phyloP scores from a whole-genome alignment of 257 asterid genomes.

The Solanum dulcamara region DNA sequence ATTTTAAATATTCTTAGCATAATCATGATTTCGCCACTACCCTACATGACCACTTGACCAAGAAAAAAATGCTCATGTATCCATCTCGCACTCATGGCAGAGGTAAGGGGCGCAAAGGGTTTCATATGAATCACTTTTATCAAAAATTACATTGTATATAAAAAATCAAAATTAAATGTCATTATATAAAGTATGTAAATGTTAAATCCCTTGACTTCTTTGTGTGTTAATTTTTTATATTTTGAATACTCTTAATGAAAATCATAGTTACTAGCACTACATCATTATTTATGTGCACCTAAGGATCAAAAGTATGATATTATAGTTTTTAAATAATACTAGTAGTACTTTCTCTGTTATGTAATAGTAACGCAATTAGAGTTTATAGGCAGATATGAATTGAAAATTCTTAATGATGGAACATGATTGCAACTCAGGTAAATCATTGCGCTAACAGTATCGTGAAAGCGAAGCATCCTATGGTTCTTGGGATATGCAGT shows the following conservation, averaged over 20 bases:
- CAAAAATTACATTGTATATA: neutral
- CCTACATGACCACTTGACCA: neutral
- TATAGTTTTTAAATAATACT: neutral
- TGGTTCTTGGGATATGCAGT: neutral
- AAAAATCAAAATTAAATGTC: neutral
- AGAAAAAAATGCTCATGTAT: neutral
- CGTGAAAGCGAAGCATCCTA: neutral
- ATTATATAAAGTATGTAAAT: neutral
- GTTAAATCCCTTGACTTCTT: neutral
- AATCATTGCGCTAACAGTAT: neutral
- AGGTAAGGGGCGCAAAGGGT: too few relatives aligned
- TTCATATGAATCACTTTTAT: neutral
- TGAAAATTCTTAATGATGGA: neutral
- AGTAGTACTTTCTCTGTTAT: neutral
- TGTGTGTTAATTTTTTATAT: neutral
- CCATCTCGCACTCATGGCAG: neutral
- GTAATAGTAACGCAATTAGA: neutral
- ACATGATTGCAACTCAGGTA: neutral
- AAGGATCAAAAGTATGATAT: neutral
- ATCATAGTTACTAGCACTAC: fast-evolving
- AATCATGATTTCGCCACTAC: neutral
- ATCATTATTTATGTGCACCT: neutral
- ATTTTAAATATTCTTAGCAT: neutral
- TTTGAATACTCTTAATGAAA: neutral
- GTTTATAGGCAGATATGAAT: neutral